Percentiles rank a stretch among this genome's conserved stretches.
phyloP scores from a whole-genome alignment of 495 filamentous ascomycete genomes.

The Tuber calosporum region DNA sequence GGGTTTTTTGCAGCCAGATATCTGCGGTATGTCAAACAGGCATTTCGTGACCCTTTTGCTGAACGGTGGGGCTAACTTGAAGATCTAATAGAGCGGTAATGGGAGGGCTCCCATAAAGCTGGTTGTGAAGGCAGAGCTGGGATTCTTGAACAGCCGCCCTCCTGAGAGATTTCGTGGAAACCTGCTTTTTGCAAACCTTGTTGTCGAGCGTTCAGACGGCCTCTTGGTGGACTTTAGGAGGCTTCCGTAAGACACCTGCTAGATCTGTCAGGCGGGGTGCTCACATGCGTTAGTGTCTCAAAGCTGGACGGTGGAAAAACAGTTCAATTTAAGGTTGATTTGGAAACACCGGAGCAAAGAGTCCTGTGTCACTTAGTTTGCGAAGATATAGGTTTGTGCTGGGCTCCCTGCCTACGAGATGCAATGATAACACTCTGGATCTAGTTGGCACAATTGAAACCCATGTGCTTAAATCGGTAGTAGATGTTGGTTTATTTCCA shows the following conservation, averaged over 20 bases:
- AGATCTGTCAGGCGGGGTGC: neutral
- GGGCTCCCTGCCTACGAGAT: neutral
- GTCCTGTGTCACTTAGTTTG: constrained; percentile 73
- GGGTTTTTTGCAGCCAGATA: constrained; percentile 47
- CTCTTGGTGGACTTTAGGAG: constrained; percentile 69
- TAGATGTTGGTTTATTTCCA: constrained; percentile 55
- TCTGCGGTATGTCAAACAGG: constrained; percentile 19
- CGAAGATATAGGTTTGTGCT: constrained; percentile 66
- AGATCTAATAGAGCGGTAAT: constrained; percentile 17
- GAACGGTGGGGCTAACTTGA: neutral
- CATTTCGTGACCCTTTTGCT: neutral
- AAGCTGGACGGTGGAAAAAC: constrained; percentile 60
- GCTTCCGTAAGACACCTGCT: constrained; percentile 48
- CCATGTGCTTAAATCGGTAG: constrained; percentile 55
- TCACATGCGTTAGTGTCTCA: constrained; percentile 49
- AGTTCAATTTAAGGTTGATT: constrained; percentile 54
- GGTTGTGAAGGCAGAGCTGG: constrained; percentile 60
- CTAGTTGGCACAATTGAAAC: constrained; percentile 68
- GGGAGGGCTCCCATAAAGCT: constrained; percentile 48
- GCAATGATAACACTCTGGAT: neutral
- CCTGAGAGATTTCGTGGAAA: constrained; percentile 56
- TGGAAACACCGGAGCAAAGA: constrained; percentile 52
- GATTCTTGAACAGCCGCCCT: constrained; percentile 62
- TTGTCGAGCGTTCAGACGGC: constrained; percentile 71
- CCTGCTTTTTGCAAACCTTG: constrained; percentile 61